Base-by-base conservation (phyloP, 164 flowering plant genomes). In the Brasenia schreberi region DNA sequence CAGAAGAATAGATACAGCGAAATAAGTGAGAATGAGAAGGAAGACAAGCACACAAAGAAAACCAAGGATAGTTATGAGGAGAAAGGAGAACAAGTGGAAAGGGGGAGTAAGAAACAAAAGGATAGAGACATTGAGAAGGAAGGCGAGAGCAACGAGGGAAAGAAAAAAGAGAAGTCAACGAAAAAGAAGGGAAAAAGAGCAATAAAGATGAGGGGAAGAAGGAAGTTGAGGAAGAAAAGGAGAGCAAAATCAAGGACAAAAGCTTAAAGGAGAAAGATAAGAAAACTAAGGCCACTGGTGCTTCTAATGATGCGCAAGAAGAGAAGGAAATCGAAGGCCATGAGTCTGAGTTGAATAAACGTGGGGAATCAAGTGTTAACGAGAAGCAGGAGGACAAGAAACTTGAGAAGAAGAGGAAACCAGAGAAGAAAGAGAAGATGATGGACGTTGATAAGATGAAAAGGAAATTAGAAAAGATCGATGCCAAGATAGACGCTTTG, bases 391-490 rank as follows among this genome's bases (percentile, higher is more conserved):
- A 72, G 39, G 67, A 71, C 19, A 69, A 76, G 67, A 72, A 77
- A 65, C 68, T 53, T 10, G 77, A 71, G 56, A 77, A 79, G 75
- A 81, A 78, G 68, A 74, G 68, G 42, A 79, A 77, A 63, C 62
- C 69, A 16, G 75, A 68, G 9, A 75, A 56, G 39, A 81, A 79
- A 74, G 76, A 69, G 52, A 77, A 83, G 74, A 71, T 63, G 64
- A 68, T 58, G 70, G 81, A 81, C 69, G 43, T 73, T 56, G 80
- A n/a, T 43, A 75, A 74, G 66, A 71, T 83, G 18, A 80, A 78
- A 39, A 70, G 67, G 69, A 81, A 77, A 76, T 67, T 85, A 43
- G 85, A 81, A 68, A 81, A 79, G 69, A 73, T 81, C 18, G 75
- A 83, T 27, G 45, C 66, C 59, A 76, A 80, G 69, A 68, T 85